phyloP scores from a whole-genome alignment of 2,329 filamentous ascomycete species.

The Colletotrichum horii region DNA sequence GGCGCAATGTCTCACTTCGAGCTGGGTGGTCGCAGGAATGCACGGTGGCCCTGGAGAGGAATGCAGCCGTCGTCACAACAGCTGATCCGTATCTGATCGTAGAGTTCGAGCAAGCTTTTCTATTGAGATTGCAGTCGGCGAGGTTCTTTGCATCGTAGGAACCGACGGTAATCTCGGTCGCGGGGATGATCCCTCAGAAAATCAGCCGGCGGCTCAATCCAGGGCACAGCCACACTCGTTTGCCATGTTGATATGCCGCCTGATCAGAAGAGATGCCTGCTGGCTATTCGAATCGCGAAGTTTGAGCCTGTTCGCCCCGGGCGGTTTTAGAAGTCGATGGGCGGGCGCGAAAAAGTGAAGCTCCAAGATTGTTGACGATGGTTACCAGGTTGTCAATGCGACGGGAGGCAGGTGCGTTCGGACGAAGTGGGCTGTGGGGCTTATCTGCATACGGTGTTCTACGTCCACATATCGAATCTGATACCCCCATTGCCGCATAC shows the following conservation, averaged over 20 bases:
- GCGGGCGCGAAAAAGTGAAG: not conserved
- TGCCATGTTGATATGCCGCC: not conserved
- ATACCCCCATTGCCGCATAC: accelerated
- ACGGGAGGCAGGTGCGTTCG: not conserved
- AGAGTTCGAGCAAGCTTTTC: not conserved
- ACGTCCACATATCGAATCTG: accelerated
- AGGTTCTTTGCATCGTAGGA: not conserved
- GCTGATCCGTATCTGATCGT: not conserved
- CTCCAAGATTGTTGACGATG: not conserved
- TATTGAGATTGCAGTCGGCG: not conserved
- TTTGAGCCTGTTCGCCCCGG: not conserved
- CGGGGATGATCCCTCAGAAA: not conserved
- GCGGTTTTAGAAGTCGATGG: not conserved
- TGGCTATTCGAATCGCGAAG: not conserved
- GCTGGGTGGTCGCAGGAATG: not conserved
- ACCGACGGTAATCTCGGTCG: not conserved
- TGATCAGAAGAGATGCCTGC: not conserved
- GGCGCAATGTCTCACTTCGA: slow-evolving; percentile 7
- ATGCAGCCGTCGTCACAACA: not conserved
- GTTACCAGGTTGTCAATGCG: not conserved
- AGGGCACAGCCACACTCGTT: not conserved
- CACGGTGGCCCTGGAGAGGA: not conserved
- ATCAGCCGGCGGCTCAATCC: not conserved
- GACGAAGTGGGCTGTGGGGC: not conserved
- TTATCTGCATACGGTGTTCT: not conserved